Conservation (phyloP, 257 asterid species). For the Craterostigma plantagineum region DNA sequence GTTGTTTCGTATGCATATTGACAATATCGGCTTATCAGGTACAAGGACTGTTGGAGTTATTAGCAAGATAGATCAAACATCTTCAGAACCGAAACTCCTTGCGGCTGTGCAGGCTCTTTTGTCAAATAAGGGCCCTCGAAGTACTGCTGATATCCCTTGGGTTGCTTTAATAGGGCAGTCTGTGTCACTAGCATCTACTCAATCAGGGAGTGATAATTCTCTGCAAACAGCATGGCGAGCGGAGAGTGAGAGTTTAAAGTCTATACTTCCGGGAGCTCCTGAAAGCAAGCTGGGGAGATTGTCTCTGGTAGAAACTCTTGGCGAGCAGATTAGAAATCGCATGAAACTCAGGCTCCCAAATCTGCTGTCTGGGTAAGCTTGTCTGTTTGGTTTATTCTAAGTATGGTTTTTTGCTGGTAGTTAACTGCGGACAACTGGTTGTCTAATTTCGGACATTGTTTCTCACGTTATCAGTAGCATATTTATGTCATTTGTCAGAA, state of each 20-base stretch:
- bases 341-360: conserved; percentile 77
- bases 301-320: conserved; percentile 73
- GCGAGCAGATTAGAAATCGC: conserved; percentile 70
- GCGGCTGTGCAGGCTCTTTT: conserved; percentile 84
- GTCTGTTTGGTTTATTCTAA: neutral
- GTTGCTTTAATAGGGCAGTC: conserved; percentile 92
- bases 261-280: conserved; percentile 64
- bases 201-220: conserved; percentile 70
- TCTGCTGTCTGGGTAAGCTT: conserved; percentile 70
- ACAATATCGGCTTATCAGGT: no score
- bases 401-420: no score
- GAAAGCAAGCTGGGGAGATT: conserved; percentile 82
- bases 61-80: conserved; percentile 80
- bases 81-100: conserved; percentile 59
- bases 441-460: no score
- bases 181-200: conserved; percentile 71
- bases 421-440: no score
- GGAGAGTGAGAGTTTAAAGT: conserved; percentile 80
- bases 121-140: conserved; percentile 64
- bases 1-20: neutral
- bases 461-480: no score
- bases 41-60: conserved; percentile 88
- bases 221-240: conserved; percentile 92
- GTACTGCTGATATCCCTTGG: conserved; percentile 72
- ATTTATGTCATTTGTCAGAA: no score